These are phyloP conservation scores for Xylaria scruposa DNA, from an alignment of 495 filamentous ascomycete genomes.

Conservation along the genomic window DNA sequence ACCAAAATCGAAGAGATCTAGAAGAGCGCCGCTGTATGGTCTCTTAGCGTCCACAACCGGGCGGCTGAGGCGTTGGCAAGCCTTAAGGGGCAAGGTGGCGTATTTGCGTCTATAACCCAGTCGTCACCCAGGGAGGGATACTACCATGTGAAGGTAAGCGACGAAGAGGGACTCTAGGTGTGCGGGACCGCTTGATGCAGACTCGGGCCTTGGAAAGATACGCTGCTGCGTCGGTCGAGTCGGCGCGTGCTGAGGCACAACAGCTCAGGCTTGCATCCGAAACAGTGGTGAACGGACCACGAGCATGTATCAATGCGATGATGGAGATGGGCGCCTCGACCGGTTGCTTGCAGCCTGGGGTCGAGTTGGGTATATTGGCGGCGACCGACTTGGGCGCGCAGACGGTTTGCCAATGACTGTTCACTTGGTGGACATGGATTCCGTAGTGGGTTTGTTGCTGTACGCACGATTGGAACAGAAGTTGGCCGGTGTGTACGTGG, in stretches of 20 bases:
- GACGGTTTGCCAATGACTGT: constrained; percentile 14
- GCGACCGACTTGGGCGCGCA: constrained; percentile 12
- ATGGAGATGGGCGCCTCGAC: neutral
- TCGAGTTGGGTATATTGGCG: neutral
- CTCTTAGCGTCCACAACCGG: constrained; percentile 3
- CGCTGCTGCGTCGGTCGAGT: constrained; percentile 14
- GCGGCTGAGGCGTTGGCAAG: constrained; percentile 1
- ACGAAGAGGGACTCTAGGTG: constrained; percentile 10
- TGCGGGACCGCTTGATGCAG: constrained; percentile 22
- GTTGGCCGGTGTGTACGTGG: constrained; percentile 10
- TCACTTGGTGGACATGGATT: constrained; percentile 19
- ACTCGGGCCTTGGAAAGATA: constrained; percentile 10
- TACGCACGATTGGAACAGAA: constrained; percentile 22
- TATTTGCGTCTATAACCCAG: constrained; percentile 19
- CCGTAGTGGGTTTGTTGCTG: constrained; percentile 3
- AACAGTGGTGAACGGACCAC: constrained; percentile 6
- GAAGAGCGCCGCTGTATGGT: constrained; percentile 6
- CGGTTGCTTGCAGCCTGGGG: constrained; percentile 12
- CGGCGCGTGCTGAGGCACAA: constrained; percentile 16
- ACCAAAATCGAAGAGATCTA: constrained; percentile 19
- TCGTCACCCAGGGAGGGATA: constrained; percentile 1
- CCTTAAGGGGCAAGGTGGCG: neutral
- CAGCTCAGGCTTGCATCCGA: constrained; percentile 23
- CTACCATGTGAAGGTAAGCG: constrained; percentile 11
- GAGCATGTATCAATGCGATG: constrained; percentile 13